Evolutionary conservation across 2,329 filamentous ascomycete genomes (phyloP), one percentile per base, ranked within the genome.

Genomic region (Graphilbum ipis-grandicollis): DNA sequence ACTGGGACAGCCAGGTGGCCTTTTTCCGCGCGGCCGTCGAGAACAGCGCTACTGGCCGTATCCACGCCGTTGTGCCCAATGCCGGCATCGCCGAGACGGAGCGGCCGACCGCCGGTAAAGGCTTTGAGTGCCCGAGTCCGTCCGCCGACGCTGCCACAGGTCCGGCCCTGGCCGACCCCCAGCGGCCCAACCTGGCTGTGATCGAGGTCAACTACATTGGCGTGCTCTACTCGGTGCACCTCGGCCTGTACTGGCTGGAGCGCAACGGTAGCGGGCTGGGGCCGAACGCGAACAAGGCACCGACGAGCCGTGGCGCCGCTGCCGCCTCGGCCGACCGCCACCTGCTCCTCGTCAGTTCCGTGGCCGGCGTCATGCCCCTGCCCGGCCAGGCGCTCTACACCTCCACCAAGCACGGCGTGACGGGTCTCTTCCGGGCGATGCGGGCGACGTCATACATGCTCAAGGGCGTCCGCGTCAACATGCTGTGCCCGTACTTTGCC

Each of bases 1-100:
- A 66, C 47, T 81, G 74, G 71, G 57, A 69, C 33, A 69, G 65
- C 5, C 75, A 79, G 49, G 68, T 69, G 30, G 56, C 61, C 19
- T 59, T 79, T 35, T 81, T 80, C 58, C 67, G 68, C 35, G 56
- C 63, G 31, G 71, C 74, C 2, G 57, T 63, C 30, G 57, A 58
- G 37, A 55, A 69, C 38, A 74, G 69, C 42, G 58, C 59, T 2
- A 58, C 65, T 36, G 63, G 65, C 13, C 63, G 63, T 15, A 65
- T 79, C 41, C 71, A 79, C 50, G 58, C 63, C 14, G 72, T 78
- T 7, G 70, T 79, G 32, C 71, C 74, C 43, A 79, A 78, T 49
- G 75, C 75, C 0, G 76, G 75, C 36, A 66, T 79, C 43, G 58
- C 61, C 32, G 60, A 62, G 29, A 48, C 50, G 23, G 35, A 52